These are phyloP conservation scores for Russula vinacea DNA, from an alignment of 768 basidiomycete species.

Conservation along the genomic window DNA sequence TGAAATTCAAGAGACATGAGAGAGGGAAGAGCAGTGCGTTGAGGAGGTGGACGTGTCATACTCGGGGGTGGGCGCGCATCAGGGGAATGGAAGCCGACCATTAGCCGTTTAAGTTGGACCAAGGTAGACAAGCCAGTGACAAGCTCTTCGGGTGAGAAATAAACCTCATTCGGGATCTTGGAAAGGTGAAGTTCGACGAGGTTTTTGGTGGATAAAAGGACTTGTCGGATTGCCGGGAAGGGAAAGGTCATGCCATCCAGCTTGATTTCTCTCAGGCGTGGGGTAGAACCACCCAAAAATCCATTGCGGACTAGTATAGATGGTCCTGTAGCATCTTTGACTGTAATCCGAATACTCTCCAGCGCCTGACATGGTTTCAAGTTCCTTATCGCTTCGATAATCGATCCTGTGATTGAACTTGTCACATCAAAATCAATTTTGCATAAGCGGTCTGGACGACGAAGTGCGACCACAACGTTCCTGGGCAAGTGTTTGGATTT, in stretches of 20 bases:
- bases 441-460: neutral
- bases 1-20: neutral
- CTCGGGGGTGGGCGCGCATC: neutral
- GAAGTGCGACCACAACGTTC: neutral
- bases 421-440: neutral
- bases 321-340: conserved; percentile 38
- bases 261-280: neutral
- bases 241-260: neutral
- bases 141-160: neutral
- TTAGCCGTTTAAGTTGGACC: neutral
- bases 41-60: neutral
- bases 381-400: conserved; percentile 34
- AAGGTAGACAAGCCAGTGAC: conserved; percentile 4
- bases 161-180: neutral
- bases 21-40: neutral
- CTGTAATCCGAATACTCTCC: conserved; percentile 31
- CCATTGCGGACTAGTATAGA: neutral
- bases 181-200: neutral
- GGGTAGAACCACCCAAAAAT: conserved; percentile 15
- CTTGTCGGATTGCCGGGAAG: conserved; percentile 1
- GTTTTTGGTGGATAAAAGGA: conserved; percentile 11
- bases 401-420: conserved; percentile 18
- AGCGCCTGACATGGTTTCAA: conserved; percentile 31
- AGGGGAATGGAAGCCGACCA: neutral
- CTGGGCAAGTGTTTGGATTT: neutral